phyloP scores from a whole-genome alignment of 805 yeast species.

The Cyberlindnera maritima region DNA sequence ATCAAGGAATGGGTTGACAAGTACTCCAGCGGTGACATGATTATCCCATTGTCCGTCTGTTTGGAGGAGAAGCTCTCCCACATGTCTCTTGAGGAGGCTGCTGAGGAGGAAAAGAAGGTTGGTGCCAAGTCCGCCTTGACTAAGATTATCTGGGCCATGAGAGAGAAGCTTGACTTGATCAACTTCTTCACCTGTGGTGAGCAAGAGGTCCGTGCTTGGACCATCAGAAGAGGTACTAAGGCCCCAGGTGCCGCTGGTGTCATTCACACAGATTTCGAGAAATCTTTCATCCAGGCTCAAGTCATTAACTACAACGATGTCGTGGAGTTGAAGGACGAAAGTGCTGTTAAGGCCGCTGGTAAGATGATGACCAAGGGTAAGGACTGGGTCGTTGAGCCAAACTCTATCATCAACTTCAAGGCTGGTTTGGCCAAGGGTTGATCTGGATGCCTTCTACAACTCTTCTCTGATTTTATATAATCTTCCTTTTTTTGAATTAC shows the following conservation, averaged over 20 bases:
- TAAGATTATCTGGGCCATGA: conserved; percentile 80
- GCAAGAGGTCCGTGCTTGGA: conserved; percentile 98
- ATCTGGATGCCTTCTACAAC: neutral
- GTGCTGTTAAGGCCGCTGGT: conserved; percentile 81
- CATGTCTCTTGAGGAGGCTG: conserved; percentile 84
- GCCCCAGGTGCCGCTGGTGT: conserved; percentile 99
- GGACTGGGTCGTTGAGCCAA: conserved; percentile 92
- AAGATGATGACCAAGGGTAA: conserved; percentile 90
- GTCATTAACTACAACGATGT: conserved; percentile 84
- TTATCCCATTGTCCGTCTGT: conserved; percentile 90
- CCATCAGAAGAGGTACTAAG: conserved; percentile 83
- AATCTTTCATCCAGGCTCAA: conserved; percentile 92
- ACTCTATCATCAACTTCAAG: conserved; percentile 88
- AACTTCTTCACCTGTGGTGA: conserved; percentile 97
- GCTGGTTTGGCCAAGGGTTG: conserved; percentile 82
- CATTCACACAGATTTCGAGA: conserved; percentile 92
- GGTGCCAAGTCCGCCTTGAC: conserved; percentile 84
- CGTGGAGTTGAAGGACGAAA: conserved; percentile 76
- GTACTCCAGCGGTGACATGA: conserved; percentile 83
- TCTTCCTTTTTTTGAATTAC: neutral
- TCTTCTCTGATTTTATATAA: too few relatives aligned
- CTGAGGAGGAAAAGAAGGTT: conserved; percentile 67
- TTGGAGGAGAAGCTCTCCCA: conserved; percentile 89
- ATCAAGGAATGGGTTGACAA: conserved; percentile 90
- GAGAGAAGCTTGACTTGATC: conserved; percentile 79